These are phyloP conservation scores for Saccharomyces cerevisiae DNA, from an alignment of 805 yeast species.

Conservation along the genomic window DNA sequence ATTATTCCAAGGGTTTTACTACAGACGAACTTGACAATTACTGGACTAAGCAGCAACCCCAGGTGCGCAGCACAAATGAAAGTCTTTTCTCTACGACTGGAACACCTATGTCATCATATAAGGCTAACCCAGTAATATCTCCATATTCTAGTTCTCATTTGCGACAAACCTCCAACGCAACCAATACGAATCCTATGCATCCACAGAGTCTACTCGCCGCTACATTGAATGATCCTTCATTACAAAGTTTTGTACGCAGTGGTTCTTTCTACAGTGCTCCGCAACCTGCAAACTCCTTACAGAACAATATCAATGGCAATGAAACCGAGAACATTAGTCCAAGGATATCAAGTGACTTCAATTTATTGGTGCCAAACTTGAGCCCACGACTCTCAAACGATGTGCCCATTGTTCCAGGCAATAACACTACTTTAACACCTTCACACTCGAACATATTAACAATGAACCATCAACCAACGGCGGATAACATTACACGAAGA, in stretches of 20 bases:
- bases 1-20: conserved; percentile 26
- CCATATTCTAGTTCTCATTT: conserved; percentile 4
- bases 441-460: not conserved
- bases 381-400: not conserved
- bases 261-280: not conserved
- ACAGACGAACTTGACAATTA: conserved; percentile 32
- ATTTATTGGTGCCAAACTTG: not conserved
- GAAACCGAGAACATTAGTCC: not conserved
- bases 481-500: not conserved
- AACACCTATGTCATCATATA: not conserved
- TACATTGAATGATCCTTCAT: conserved; percentile 10
- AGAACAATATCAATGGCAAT: not conserved
- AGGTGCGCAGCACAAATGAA: not conserved
- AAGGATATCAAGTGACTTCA: not conserved
- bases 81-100: not conserved
- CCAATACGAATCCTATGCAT: conserved; percentile 5
- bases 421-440: not conserved
- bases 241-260: conserved; percentile 6
- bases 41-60: conserved; percentile 19
- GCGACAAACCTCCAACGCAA: not conserved
- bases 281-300: not conserved
- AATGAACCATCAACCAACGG: not conserved
- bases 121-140: not conserved
- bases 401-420: not conserved
- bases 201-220: conserved; percentile 15